phyloP scores from a whole-genome alignment of 495 filamentous ascomycete species.

The Penicillium canariense region DNA sequence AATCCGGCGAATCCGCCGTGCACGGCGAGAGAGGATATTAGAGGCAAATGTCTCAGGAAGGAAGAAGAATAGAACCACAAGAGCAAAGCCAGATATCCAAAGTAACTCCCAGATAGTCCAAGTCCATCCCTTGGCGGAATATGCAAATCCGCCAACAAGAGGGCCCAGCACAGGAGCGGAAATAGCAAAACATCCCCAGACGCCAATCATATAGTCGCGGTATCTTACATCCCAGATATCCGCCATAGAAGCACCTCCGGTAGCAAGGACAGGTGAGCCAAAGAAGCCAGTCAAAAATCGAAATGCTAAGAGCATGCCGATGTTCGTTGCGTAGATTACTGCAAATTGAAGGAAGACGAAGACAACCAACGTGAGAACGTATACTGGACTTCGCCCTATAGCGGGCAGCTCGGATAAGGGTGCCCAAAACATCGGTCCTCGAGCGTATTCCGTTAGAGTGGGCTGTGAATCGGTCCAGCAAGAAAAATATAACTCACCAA shows the following conservation, averaged over 20 bases:
- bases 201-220: conserved; percentile 34
- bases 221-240: conserved; percentile 32
- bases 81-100: conserved; percentile 44
- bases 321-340: conserved; percentile 45
- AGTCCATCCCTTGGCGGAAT: conserved; percentile 40
- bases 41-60: conserved; percentile 57
- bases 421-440: conserved; percentile 44
- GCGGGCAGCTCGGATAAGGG: conserved; percentile 51
- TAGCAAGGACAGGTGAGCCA: conserved; percentile 51
- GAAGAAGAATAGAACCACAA: conserved; percentile 49
- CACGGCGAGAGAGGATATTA: conserved; percentile 56
- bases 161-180: conserved; percentile 45
- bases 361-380: conserved; percentile 43
- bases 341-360: conserved; percentile 54
- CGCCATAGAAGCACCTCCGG: conserved; percentile 28
- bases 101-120: conserved; percentile 51
- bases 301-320: conserved; percentile 52
- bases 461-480: background rate
- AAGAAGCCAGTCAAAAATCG: conserved; percentile 55
- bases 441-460: background rate
- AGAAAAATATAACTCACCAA: conserved; percentile 14
- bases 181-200: conserved; percentile 36
- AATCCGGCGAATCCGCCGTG: conserved; percentile 44
- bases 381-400: conserved; percentile 50
- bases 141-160: conserved; percentile 41